Evolutionary conservation across 1,139 yeast species (phyloP).

Genomic region (Kodamaea fungicola): DNA sequence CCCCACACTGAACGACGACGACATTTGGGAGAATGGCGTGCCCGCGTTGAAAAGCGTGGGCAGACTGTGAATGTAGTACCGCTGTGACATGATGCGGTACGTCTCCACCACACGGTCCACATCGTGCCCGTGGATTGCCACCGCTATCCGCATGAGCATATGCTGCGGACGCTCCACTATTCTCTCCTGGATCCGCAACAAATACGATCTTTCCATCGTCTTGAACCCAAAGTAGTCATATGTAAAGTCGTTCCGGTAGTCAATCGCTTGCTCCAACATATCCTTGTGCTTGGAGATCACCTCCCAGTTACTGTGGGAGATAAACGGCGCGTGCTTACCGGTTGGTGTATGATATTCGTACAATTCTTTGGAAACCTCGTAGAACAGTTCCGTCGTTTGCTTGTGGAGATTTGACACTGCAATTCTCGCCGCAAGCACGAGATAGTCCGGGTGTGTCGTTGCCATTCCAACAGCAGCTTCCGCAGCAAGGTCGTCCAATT

Average conservation of each 20-base stretch:
- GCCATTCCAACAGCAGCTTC: constrained; percentile 98
- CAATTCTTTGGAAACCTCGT: constrained; percentile 68
- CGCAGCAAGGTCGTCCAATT: constrained; percentile 88
- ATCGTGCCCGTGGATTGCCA: constrained; percentile 48
- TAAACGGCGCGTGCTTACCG: constrained; percentile 71
- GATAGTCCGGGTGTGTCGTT: constrained; percentile 94
- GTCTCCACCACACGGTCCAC: constrained; percentile 43
- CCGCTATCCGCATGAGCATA: constrained; percentile 47
- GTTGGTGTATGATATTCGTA: constrained; percentile 75
- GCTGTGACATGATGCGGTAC: constrained; percentile 49
- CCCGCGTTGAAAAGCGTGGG: constrained; percentile 57
- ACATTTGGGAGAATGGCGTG: constrained; percentile 43
- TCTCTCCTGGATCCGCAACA: constrained; percentile 31
- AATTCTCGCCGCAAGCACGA: constrained; percentile 89
- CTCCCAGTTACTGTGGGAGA: constrained; percentile 66
- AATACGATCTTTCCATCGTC: constrained; percentile 48
- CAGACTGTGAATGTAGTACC: constrained; percentile 52
- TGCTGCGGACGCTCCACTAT: constrained; percentile 52
- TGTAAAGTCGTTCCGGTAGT: constrained; percentile 7
- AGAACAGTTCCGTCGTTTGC: constrained; percentile 86
- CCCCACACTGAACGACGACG: constrained; percentile 55
- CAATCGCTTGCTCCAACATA: constrained; percentile 68
- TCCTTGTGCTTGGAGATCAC: constrained; percentile 63
- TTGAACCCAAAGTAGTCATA: constrained; percentile 47
- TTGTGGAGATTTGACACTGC: constrained; percentile 90